Percentiles rank a stretch among this genome's conserved stretches.
Evolutionary conservation across 1,284 basidiomycete genomes (phyloP).

Genomic region (Cryptococcus wingfieldii): DNA sequence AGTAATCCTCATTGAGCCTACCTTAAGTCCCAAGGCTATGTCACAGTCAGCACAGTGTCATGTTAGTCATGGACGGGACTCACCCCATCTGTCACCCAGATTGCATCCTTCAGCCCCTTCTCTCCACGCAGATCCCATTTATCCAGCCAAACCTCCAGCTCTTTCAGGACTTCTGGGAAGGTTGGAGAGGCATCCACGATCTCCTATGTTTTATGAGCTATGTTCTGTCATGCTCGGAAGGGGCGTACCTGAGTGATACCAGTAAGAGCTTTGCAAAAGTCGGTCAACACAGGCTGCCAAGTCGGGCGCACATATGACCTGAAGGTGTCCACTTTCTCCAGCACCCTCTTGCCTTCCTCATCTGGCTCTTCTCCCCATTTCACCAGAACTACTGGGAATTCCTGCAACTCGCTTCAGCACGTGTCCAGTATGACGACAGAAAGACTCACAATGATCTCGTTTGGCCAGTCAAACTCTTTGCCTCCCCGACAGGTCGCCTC

Average conservation of each 20-base stretch:
- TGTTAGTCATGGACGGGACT: slow-evolving; percentile 9
- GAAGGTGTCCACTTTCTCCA: slow-evolving; percentile 59
- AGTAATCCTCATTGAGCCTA: slow-evolving; percentile 13
- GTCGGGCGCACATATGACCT: slow-evolving; percentile 82
- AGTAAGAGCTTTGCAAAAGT: slow-evolving; percentile 81
- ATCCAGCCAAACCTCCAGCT: slow-evolving; percentile 64
- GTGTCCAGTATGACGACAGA: not conserved
- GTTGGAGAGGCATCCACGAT: slow-evolving; percentile 74
- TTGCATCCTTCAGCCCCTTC: slow-evolving; percentile 39
- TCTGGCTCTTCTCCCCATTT: slow-evolving; percentile 66
- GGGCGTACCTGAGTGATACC: slow-evolving; percentile 77
- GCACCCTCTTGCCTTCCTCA: slow-evolving; percentile 11
- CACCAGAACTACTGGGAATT: slow-evolving; percentile 65
- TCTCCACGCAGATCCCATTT: slow-evolving; percentile 47
- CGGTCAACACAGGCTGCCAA: slow-evolving; percentile 73
- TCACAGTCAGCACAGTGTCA: slow-evolving; percentile 5
- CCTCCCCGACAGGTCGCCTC: slow-evolving; percentile 79
- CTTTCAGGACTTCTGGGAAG: slow-evolving; percentile 65
- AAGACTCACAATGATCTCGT: slow-evolving; percentile 84
- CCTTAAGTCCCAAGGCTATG: slow-evolving; percentile 45
- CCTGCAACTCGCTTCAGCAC: slow-evolving; percentile 17
- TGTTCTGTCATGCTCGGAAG: not conserved
- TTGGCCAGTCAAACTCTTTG: slow-evolving; percentile 68
- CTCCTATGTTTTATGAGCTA: slow-evolving; percentile 51
- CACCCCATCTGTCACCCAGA: slow-evolving; percentile 55